Evolutionary conservation across 306 rosid genomes (phyloP).

Genomic region (Cicer yamashitae): DNA sequence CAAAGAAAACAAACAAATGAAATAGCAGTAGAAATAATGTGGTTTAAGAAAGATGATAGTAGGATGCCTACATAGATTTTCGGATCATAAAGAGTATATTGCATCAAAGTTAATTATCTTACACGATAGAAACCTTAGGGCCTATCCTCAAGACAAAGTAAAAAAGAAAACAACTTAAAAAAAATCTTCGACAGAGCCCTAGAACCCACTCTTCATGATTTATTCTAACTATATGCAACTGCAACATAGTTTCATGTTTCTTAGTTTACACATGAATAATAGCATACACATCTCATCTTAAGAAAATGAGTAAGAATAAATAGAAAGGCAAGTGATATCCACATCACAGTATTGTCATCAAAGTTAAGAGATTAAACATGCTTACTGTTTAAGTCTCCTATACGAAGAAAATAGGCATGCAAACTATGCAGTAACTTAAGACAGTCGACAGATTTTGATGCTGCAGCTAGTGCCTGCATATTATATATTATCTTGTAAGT

Average conservation of each 20-base stretch:
- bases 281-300: constrained; percentile 30
- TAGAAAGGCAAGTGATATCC: constrained; percentile 1
- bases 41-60: background rate
- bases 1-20: constrained; percentile 38
- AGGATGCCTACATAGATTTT: constrained; percentile 9
- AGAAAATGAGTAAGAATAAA: constrained; percentile 22
- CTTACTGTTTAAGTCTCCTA: constrained; percentile 84
- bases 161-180: constrained; percentile 28
- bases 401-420: constrained; percentile 84
- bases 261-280: constrained; percentile 27
- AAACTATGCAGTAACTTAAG: constrained; percentile 82
- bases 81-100: constrained; percentile 18
- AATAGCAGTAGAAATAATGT: constrained; percentile 13
- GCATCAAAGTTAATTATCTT: constrained; percentile 21
- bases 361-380: constrained; percentile 42
- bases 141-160: constrained; percentile 18
- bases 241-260: constrained; percentile 20
- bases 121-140: constrained; percentile 13
- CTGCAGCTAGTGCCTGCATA: constrained; percentile 91
- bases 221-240: background rate
- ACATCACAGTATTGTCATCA: constrained; percentile 32
- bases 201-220: background rate
- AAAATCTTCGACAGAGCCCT: constrained; percentile 12
- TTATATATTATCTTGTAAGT: constrained; percentile 43
- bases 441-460: constrained; percentile 86